Percentiles rank a stretch among this genome's conserved stretches.
These are phyloP conservation scores for Monosiga brevicollis DNA, from an alignment of 78 protist genomes.

Conservation along the genomic window DNA sequence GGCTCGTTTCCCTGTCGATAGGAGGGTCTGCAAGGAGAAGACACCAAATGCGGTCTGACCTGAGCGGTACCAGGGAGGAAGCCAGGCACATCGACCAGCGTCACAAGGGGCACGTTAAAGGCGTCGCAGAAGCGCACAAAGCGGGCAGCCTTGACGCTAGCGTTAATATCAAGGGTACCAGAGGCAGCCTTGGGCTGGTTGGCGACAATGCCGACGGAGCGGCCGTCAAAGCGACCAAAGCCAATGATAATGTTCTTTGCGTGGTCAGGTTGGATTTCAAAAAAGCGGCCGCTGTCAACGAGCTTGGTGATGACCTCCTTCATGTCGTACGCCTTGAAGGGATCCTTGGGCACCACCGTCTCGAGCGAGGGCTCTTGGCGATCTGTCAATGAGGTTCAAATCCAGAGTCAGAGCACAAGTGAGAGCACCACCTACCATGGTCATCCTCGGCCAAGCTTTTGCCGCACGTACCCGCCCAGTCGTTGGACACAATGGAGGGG, in stretches of 20 bases:
- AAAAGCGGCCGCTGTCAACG: conserved; percentile 80
- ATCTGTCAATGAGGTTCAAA: no score
- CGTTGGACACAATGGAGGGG: no score
- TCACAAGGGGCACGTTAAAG: conserved; percentile 93
- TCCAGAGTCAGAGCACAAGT: no score
- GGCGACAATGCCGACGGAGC: conserved; percentile 92
- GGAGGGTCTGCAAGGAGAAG: neutral
- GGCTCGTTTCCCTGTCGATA: neutral
- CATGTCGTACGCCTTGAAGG: conserved; percentile 90
- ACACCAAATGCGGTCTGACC: neutral
- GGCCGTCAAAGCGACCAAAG: conserved; percentile 88
- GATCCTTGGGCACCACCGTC: conserved; percentile 65
- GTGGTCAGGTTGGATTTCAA: conserved; percentile 80
- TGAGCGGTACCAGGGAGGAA: conserved; percentile 84
- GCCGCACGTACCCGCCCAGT: no score
- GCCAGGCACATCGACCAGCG: conserved; percentile 98
- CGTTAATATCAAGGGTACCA: conserved; percentile 92
- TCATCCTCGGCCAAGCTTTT: no score
- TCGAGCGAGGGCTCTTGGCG: conserved; percentile 3
- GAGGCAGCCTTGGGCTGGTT: conserved; percentile 92
- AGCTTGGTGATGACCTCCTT: conserved; percentile 69
- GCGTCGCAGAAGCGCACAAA: conserved; percentile 92
- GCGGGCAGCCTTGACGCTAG: conserved; percentile 83
- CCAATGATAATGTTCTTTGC: conserved; percentile 91
- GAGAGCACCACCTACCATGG: no score